These are phyloP conservation scores for Fraxinus xanthoxyloides DNA, from an alignment of 305 asterid genomes.

Conservation along the genomic window DNA sequence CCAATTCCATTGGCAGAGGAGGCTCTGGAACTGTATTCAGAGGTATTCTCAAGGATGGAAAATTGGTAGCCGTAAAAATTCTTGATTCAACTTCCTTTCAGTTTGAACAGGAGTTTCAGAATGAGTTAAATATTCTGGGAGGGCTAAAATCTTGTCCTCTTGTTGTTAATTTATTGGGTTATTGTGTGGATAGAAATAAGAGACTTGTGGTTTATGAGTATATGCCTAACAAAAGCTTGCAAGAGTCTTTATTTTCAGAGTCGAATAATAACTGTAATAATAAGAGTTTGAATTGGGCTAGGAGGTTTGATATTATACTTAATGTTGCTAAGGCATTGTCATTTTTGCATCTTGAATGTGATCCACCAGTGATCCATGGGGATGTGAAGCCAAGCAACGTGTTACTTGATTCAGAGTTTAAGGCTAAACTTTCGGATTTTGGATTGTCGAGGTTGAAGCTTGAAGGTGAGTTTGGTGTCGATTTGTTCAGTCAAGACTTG, in stretches of 20 bases:
- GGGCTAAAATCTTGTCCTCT: constrained; percentile 54
- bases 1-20: constrained; percentile 77
- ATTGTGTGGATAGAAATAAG: constrained; percentile 57
- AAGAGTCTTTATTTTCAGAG: constrained; percentile 70
- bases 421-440: constrained; percentile 90
- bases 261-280: constrained; percentile 23
- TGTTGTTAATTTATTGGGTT: constrained; percentile 71
- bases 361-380: constrained; percentile 91
- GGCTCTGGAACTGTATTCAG: constrained; percentile 86
- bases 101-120: constrained; percentile 79
- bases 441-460: constrained; percentile 85
- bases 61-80: constrained; percentile 69
- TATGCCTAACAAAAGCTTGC: constrained; percentile 87
- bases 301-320: constrained; percentile 62
- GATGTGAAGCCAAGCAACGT: constrained; percentile 98
- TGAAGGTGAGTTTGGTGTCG: constrained; percentile 72
- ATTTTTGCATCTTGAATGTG: constrained; percentile 81
- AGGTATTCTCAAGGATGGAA: constrained; percentile 75
- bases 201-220: constrained; percentile 82
- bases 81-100: constrained; percentile 67
- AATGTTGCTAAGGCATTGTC: constrained; percentile 78
- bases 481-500: constrained; percentile 73
- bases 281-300: constrained; percentile 60
- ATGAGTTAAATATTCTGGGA: constrained; percentile 76
- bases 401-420: constrained; percentile 70